phyloP scores from a whole-genome alignment of 176 grass and related monocot species.

The Oryza coarctata region DNA sequence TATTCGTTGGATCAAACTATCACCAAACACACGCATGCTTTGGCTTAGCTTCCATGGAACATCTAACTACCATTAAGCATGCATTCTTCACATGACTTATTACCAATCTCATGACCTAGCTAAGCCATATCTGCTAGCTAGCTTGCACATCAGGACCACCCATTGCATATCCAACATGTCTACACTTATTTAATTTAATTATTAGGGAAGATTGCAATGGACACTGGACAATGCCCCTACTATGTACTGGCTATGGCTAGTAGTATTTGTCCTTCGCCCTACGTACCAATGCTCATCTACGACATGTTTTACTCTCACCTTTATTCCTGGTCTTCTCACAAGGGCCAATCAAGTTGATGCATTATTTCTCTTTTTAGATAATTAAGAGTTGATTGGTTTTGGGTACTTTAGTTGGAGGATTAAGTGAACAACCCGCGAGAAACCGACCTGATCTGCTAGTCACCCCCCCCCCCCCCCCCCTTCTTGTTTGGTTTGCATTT shows the following conservation, averaged over 20 bases:
- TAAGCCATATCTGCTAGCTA: neutral
- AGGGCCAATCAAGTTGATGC: neutral
- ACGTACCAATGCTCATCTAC: neutral
- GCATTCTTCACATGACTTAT: conserved; percentile 41
- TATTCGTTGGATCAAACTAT: neutral
- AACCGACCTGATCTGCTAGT: neutral
- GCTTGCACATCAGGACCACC: conserved; percentile 26
- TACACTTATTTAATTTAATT: neutral
- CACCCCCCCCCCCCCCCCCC: no score
- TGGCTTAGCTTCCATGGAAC: conserved; percentile 31
- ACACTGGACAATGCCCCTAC: neutral
- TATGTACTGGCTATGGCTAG: neutral
- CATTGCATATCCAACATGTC: neutral
- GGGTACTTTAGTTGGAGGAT: neutral
- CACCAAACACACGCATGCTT: conserved; percentile 20
- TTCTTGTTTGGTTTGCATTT: conserved; percentile 6
- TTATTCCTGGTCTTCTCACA: neutral
- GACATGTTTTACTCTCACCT: neutral
- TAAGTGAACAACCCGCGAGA: neutral
- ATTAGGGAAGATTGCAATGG: neutral
- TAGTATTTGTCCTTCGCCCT: neutral
- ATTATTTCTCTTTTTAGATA: neutral
- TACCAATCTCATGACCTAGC: neutral
- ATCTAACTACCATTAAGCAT: neutral
- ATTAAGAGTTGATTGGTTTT: neutral